phyloP scores from a whole-genome alignment of 2,329 filamentous ascomycete species.

The Penicillium sp. region DNA sequence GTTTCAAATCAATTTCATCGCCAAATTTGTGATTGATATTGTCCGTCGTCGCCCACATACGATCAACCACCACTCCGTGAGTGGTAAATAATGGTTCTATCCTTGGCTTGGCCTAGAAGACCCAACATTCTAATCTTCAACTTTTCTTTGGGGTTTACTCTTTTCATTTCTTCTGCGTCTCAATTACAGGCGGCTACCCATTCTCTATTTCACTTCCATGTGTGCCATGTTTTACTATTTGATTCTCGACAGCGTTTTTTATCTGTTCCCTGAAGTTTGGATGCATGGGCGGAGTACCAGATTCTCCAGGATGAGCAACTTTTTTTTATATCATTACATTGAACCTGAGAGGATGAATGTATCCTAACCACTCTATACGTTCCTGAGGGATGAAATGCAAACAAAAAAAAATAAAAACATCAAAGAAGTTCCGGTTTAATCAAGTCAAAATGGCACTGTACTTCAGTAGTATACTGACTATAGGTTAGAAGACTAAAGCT shows the following conservation, averaged over 20 bases:
- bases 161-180: not conserved
- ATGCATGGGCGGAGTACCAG: conserved; percentile 23
- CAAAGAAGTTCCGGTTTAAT: not conserved
- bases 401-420: not conserved
- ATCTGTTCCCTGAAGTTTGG: conserved; percentile 5
- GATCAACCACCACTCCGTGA: conserved; percentile 2
- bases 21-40: conserved; percentile 7
- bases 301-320: conserved; percentile 9
- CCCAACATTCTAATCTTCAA: not conserved
- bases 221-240: conserved; percentile 18
- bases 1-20: conserved; percentile 6
- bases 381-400: not conserved
- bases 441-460: not conserved
- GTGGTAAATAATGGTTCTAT: not conserved
- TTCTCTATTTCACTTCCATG: conserved; percentile 4
- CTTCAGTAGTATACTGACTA: not conserved
- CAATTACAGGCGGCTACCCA: not conserved
- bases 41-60: conserved; percentile 7
- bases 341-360: not conserved
- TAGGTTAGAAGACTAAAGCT: not conserved
- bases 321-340: conserved; percentile 10
- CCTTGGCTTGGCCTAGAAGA: not conserved
- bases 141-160: not conserved
- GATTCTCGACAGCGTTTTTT: conserved; percentile 14
- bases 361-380: not conserved